Percentiles rank a stretch among this genome's conserved stretches.
These are phyloP conservation scores for Strobilomyces confusus DNA, from an alignment of 768 basidiomycete species.

Conservation along the genomic window DNA sequence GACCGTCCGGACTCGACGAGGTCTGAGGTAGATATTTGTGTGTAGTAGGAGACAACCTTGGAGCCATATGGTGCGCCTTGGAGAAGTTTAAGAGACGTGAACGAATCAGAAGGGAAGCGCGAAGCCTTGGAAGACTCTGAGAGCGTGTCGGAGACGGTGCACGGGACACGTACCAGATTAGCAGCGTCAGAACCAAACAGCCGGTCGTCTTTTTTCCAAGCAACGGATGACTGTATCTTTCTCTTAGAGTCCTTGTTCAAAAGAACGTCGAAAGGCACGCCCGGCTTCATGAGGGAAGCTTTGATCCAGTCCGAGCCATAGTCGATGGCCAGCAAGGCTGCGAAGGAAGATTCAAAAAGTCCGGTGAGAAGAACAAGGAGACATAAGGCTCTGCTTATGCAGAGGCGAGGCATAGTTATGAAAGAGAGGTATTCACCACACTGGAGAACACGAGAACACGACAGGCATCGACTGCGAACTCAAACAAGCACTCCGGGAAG, in stretches of 20 bases:
- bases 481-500: no score
- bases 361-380: constrained; percentile 22
- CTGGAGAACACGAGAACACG: constrained; percentile 8
- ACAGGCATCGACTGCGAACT: constrained; percentile 9
- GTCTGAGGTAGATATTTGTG: constrained; percentile 51
- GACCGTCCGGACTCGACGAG: constrained; percentile 53
- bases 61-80: constrained; percentile 68
- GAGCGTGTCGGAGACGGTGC: not conserved
- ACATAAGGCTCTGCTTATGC: constrained; percentile 26
- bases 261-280: constrained; percentile 91
- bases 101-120: constrained; percentile 86
- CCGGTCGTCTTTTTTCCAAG: constrained; percentile 88
- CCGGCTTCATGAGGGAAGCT: constrained; percentile 92
- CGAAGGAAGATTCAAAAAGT: constrained; percentile 39
- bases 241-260: constrained; percentile 96
- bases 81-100: constrained; percentile 79
- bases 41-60: constrained; percentile 53
- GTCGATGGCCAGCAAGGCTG: constrained; percentile 91
- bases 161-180: constrained; percentile 62
- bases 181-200: constrained; percentile 88
- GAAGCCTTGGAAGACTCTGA: constrained; percentile 58
- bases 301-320: constrained; percentile 99
- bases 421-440: constrained; percentile 15
- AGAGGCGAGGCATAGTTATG: constrained; percentile 21
- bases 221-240: constrained; percentile 87